These are phyloP conservation scores for Geoglossum glabrum DNA, from an alignment of 495 filamentous ascomycete species.

Conservation along the genomic window DNA sequence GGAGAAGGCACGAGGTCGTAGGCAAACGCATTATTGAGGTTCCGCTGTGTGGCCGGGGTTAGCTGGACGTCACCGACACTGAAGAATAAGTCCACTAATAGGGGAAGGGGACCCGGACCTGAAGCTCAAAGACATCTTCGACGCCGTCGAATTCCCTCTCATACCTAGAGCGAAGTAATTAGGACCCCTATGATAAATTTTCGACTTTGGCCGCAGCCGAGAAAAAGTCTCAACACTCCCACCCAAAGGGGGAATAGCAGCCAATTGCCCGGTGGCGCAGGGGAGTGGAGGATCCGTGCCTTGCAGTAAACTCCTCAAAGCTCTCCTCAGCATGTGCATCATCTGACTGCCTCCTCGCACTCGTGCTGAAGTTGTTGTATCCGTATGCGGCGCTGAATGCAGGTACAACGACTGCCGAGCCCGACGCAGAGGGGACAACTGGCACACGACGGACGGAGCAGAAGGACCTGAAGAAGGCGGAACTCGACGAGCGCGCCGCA, in stretches of 20 bases:
- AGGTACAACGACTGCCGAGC: conserved; percentile 18
- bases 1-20: conserved; percentile 97
- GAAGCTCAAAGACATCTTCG: conserved; percentile 98
- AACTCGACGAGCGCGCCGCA: conserved; percentile 1
- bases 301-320: conserved; percentile 96
- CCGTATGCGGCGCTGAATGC: conserved; percentile 23
- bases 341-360: conserved; percentile 24
- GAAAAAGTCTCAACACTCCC: background rate
- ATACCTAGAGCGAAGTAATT: conserved; percentile 39
- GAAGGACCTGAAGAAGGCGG: conserved; percentile 3
- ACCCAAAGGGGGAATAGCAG: background rate
- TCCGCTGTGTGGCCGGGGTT: conserved; percentile 41
- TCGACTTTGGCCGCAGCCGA: background rate
- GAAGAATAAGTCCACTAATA: background rate
- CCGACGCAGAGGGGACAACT: background rate
- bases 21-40: conserved; percentile 99
- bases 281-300: conserved; percentile 37
- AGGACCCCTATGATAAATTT: background rate
- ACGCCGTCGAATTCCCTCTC: conserved; percentile 98
- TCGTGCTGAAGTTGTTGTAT: conserved; percentile 46
- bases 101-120: conserved; percentile 39
- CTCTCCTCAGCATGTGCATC: conserved; percentile 63
- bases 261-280: background rate
- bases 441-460: conserved; percentile 2
- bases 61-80: background rate